Base-by-base conservation (phyloP, 345 rosid species). In the Mangifera indica region DNA sequence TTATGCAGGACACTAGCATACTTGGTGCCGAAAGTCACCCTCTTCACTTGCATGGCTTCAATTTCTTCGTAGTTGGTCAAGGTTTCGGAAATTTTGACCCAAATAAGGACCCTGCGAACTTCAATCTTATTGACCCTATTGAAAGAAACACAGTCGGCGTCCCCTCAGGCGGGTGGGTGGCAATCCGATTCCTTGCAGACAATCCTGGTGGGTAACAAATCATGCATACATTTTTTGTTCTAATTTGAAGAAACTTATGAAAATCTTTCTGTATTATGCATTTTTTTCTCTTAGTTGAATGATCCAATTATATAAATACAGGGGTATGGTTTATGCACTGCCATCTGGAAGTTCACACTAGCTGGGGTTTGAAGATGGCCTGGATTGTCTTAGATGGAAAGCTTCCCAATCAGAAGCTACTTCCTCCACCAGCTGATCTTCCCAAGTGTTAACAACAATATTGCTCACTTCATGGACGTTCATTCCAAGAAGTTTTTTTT, bases 21-120 rank as follows among this genome's bases (percentile, higher is more conserved):
- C 87, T 89, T n/a, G 91, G 94, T 20, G 81, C 86, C 12, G 94
- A 89, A 74, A 86, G 87, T 77, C 93, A 89, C 76, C 93, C 91
- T 60, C 81, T 89, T 74, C 93, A 87, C 68, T 67, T 89, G 46
- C 92, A 89, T 18, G 94, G 94, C 21, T 85, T 85, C 79, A 84
- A 89, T 73, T 84, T 87, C 90, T 89, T 85, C 18, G 82, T 89
- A 5, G 88, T 87, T 20, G 93, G 90, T 0, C 91, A 80, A 74
- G 93, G 93, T 15, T 89, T 89, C 67, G 94, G 91, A 59, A 89
- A 89, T 29, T 85, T 81, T 52, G 80, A 87, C 62, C 78, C 77
- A 0, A 75, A 73, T 3, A 84, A 80, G 52, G 91, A 89, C 79
- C 91, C 93, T 13, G 73, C 75, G 21, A 87, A 82, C 15, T 89